These are phyloP conservation scores for Phytophthora litchii DNA, from an alignment of 352 stramenopile genomes.

Conservation along the genomic window DNA sequence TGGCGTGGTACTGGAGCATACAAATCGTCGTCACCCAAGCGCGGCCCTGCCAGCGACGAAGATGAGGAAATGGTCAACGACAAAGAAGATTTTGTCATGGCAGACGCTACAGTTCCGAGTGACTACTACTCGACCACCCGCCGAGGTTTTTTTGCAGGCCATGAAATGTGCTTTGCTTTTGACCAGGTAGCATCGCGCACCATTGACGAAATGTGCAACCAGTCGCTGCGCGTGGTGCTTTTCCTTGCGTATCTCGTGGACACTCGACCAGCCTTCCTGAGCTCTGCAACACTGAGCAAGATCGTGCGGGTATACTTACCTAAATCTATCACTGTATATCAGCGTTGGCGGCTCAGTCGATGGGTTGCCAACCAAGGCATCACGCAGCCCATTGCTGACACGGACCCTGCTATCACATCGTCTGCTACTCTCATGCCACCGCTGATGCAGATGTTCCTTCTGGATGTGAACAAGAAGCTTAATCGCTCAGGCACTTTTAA, in stretches of 20 bases:
- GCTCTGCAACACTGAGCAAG: constrained; percentile 40
- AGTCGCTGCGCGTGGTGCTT: constrained; percentile 67
- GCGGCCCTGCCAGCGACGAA: constrained; percentile 28
- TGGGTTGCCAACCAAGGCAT: constrained; percentile 70
- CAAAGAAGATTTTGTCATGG: constrained; percentile 24
- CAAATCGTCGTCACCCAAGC: constrained; percentile 33
- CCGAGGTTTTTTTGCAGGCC: constrained; percentile 46
- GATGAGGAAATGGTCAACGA: constrained; percentile 45
- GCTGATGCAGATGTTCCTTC: constrained; percentile 69
- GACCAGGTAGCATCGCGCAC: constrained; percentile 62
- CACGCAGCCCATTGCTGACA: constrained; percentile 46
- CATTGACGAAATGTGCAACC: constrained; percentile 68
- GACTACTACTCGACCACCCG: constrained; percentile 47
- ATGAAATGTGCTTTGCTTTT: constrained; percentile 65
- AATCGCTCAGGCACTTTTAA: constrained; percentile 56
- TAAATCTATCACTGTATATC: constrained; percentile 70
- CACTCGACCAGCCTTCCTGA: constrained; percentile 59
- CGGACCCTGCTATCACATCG: constrained; percentile 44
- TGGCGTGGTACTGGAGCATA: constrained; percentile 26
- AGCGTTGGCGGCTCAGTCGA: constrained; percentile 71
- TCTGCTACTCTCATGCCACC: constrained; percentile 58
- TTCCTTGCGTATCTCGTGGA: constrained; percentile 71
- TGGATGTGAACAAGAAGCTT: constrained; percentile 59
- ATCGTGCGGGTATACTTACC: constrained; percentile 57
- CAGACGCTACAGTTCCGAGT: constrained; percentile 12